These are phyloP conservation scores for Cylindrotheca closterium DNA, from an alignment of 108 stramenopile species.

Conservation along the genomic window DNA sequence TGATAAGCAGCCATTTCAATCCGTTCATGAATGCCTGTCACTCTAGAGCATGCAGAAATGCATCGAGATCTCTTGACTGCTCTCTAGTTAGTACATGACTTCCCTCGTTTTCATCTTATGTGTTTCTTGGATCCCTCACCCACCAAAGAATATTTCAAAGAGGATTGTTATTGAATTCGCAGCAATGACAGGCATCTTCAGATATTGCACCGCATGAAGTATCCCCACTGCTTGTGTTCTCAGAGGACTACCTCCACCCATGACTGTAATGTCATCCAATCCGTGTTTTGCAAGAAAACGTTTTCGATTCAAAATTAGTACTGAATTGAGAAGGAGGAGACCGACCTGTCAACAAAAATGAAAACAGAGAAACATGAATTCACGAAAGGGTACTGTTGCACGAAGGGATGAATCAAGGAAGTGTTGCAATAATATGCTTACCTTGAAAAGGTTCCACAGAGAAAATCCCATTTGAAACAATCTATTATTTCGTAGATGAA, in stretches of 20 bases:
- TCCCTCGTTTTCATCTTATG: too few relatives aligned
- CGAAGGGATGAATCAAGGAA: neutral
- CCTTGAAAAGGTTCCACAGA: slow-evolving; percentile 90
- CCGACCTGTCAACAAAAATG: slow-evolving; percentile 59
- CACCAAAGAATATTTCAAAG: slow-evolving; percentile 85
- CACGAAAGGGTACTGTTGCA: neutral
- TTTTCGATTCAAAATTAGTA: slow-evolving; percentile 74
- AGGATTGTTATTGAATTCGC: slow-evolving; percentile 73
- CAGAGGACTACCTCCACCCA: slow-evolving; percentile 48
- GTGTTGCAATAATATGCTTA: slow-evolving; percentile 24
- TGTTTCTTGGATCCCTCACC: slow-evolving; percentile 29
- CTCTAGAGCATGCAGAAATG: too few relatives aligned
- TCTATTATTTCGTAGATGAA: too few relatives aligned
- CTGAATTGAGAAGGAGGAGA: slow-evolving; percentile 68
- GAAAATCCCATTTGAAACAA: slow-evolving; percentile 71
- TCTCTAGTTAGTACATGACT: too few relatives aligned
- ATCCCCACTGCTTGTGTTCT: slow-evolving; percentile 70
- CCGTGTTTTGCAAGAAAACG: slow-evolving; percentile 83
- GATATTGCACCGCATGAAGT: slow-evolving; percentile 79
- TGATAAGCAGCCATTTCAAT: too few relatives aligned
- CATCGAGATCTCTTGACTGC: too few relatives aligned
- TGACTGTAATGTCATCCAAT: slow-evolving; percentile 66
- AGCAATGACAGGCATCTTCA: slow-evolving; percentile 81
- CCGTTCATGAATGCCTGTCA: too few relatives aligned
- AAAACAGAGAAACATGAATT: neutral